phyloP scores from a whole-genome alignment of 2,329 filamentous ascomycete species.

The Calcarisporium arbuscula region DNA sequence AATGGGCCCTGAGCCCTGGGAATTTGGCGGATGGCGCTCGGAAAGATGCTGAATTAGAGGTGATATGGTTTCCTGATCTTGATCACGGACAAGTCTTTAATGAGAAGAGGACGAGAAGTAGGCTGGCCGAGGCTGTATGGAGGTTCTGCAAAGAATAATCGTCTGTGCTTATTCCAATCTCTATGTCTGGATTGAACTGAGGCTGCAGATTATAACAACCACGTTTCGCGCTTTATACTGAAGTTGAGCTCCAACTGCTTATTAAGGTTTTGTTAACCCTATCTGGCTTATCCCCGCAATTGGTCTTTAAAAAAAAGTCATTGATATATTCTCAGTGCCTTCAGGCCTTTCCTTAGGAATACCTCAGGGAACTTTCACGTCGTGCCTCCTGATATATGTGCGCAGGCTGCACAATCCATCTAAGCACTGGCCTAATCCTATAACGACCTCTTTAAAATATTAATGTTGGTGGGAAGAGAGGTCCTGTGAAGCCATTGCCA shows the following conservation, averaged over 20 bases:
- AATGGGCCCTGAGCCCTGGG: conserved; percentile 13
- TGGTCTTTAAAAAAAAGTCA: too few species aligned
- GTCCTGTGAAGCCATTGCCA: too few species aligned
- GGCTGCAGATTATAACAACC: too few species aligned
- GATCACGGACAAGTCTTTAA: conserved; percentile 53
- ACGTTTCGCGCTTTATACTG: too few species aligned
- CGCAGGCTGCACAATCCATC: conserved; percentile 9
- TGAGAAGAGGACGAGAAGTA: conserved; percentile 20
- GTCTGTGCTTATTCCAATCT: neutral
- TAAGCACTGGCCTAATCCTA: conserved; percentile 11
- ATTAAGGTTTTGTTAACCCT: too few species aligned
- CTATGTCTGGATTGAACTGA: too few species aligned
- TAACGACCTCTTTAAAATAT: conserved; percentile 14
- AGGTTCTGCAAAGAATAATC: conserved; percentile 8
- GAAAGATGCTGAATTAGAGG: conserved; percentile 36
- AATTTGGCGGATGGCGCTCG: conserved; percentile 18
- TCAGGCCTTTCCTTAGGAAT: too few species aligned
- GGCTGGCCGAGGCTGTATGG: conserved; percentile 22
- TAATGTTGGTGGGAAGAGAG: too few species aligned
- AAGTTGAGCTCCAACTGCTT: too few species aligned
- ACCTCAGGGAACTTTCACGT: too few species aligned
- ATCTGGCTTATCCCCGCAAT: too few species aligned
- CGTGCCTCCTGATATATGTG: conserved; percentile 6
- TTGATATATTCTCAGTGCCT: too few species aligned
- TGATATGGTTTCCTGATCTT: conserved; percentile 46